Evolutionary conservation across 257 asterid genomes (phyloP), one percentile per base, ranked within the genome.

Genomic region (Paraleonurus japonicus): DNA sequence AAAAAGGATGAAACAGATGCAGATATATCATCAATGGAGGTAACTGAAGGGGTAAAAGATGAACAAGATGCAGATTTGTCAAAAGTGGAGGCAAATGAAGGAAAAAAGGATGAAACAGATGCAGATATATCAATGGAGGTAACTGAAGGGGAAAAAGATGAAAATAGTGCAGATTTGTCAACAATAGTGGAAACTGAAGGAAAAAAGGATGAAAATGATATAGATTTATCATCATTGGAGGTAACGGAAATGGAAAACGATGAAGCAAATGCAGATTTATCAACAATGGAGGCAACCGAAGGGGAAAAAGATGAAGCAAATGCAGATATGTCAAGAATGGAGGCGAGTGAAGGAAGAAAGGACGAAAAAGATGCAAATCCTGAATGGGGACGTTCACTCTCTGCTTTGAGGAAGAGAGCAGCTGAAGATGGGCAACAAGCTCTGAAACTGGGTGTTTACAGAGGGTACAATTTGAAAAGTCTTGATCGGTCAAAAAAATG

Each of bases 351-450:
- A 63, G 71, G 64, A 30, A 24, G 5, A 59, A 57, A 69, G 53
- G 69, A 58, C 10, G 74, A 69, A 45, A 68, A 20, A 41, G 59
- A 59, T 15, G 68, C 33, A 11, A 71, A 72, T 43, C 41, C 79
- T 17, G 32, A 15, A 48, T 58, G 74, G 71, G 27, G 76, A 22
- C 61, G 65, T 72, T 79, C 67, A 35, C 89, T 90, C 13, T 62
- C 89, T 15, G 70, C 73, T 60, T 47, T 85, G 82, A 87, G 95
- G 81, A 83, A 82, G 76, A 83, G 65, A 72, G 90, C 88, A 15
- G 89, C 71, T 48, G 70, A 67, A 71, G 92, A 88, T 28, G 94
- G 92, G 67, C 65, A 33, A 60, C 81, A 65, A 73, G 87, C 85
- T 7, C 61, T 84, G 71, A 84, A 72, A 71, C 88, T 83, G 10